Evolutionary conservation across 75 land plant species (phyloP).

Genomic region (Azolla pinnata): DNA sequence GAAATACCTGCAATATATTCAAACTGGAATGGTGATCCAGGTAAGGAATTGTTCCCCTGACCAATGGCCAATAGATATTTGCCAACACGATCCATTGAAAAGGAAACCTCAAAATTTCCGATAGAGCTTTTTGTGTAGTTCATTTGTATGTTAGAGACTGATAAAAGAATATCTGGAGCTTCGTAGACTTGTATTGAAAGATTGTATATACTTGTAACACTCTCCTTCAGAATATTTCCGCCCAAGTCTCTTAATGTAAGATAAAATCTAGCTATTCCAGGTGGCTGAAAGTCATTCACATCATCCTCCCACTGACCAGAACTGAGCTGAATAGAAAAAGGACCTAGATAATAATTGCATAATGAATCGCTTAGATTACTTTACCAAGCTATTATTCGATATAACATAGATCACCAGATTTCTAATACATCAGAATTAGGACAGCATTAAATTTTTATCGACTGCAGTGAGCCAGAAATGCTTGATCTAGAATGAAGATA

Average conservation of each 20-base stretch:
- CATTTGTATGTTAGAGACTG: neutral
- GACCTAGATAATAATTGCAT: too few species aligned
- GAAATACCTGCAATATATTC: neutral
- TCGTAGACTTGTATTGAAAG: neutral
- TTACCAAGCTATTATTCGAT: too few species aligned
- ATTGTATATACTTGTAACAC: neutral
- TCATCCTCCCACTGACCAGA: constrained; percentile 2
- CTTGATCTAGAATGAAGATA: too few species aligned
- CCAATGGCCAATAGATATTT: neutral
- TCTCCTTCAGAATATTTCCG: neutral
- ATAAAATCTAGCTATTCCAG: constrained; percentile 7
- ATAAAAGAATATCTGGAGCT: neutral
- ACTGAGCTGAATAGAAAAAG: neutral
- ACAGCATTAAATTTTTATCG: too few species aligned
- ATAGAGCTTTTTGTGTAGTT: neutral
- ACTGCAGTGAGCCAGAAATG: too few species aligned
- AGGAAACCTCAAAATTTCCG: neutral
- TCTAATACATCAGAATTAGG: too few species aligned
- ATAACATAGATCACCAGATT: too few species aligned
- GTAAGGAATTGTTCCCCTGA: neutral
- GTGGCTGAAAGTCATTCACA: constrained; percentile 1
- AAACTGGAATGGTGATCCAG: neutral
- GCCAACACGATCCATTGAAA: neutral
- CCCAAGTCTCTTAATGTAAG: neutral
- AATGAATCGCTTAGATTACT: too few species aligned